Evolutionary conservation across 2,329 filamentous ascomycete genomes (phyloP), one percentile per base, ranked within the genome.

Genomic region (Elsinoe perseae): DNA sequence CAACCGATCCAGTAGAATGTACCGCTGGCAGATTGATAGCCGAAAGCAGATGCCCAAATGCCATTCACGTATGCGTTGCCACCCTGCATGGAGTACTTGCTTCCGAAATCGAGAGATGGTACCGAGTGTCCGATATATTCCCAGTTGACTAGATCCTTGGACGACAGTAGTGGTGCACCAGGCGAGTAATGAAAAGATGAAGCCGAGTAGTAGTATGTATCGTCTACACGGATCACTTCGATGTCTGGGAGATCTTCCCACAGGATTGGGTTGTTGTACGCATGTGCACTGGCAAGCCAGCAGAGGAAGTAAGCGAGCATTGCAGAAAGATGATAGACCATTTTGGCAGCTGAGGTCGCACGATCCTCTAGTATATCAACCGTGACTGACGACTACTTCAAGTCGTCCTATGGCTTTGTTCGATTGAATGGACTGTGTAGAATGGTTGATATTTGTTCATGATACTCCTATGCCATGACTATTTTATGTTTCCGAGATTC

Each of bases 1-100:
- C 80, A 83, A 1, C 79, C 80, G 7, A 80, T 72, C 80, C 80
- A 83, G 68, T 81, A 81, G 65, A 75, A 83, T 1, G 69, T 67
- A 1, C 72, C 69, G 25, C 72, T 76, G 28, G 73, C 77, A 48
- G 73, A 61, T 5, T 78, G 73, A 63, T 82, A 81, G 3, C 75
- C 69, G 57, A 83, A 67, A 0, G 75, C 76, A 0, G 76, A 80
- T 0, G 80, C 80, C 77, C 77, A 83, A 4, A 77, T 81, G 0
- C 80, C 80, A 43, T 75, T 71, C 7, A 76, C 70, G 58, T 83
- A 82, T 1, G 74, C 76, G 2, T 67, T 64, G 2, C 69, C 68
- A 50, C 69, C 70, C 6, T 66, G 67, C 8, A 82, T 68, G 62
- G 78, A 68, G 66, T 81, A 82, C 5, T 69, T 69, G n/a, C 70